Percentiles rank a stretch among this genome's conserved stretches.
phyloP scores from a whole-genome alignment of 1,284 basidiomycete genomes.

The Tylopilus sp. region DNA sequence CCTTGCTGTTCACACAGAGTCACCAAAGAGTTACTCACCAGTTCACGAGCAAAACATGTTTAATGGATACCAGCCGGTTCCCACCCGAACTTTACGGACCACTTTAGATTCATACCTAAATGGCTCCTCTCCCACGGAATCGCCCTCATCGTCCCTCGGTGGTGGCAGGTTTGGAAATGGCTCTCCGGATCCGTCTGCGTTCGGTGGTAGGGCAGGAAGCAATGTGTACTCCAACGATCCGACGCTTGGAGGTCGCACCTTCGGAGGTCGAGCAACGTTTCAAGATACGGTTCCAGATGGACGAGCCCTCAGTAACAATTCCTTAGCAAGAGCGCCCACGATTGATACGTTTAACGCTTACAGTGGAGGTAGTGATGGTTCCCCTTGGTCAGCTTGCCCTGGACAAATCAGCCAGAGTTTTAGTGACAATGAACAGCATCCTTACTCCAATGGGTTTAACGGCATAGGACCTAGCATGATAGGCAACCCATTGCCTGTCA shows the following conservation, averaged over 20 bases:
- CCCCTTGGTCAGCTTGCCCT: constrained; percentile 39
- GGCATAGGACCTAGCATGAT: constrained; percentile 18
- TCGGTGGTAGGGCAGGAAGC: constrained; percentile 45
- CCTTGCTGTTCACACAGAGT: constrained; percentile 45
- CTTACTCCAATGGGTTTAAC: constrained; percentile 28
- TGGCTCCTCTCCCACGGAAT: constrained; percentile 55
- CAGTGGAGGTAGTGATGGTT: constrained; percentile 31
- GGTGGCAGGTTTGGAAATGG: constrained; percentile 55
- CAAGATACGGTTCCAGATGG: constrained; percentile 36
- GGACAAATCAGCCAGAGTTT: constrained; percentile 23
- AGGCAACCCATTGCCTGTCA: constrained; percentile 19
- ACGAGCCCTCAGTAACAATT: constrained; percentile 35
- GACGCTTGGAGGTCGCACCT: constrained; percentile 32
- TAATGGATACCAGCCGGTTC: constrained; percentile 60
- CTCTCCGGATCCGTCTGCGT: constrained; percentile 64
- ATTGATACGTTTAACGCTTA: constrained; percentile 46
- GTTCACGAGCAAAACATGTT: constrained; percentile 40
- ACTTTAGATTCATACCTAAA: constrained; percentile 58
- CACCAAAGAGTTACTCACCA: constrained; percentile 35
- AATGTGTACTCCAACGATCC: constrained; percentile 39
- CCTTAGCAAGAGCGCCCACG: constrained; percentile 35
- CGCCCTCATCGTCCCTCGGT: constrained; percentile 67
- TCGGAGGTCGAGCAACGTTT: constrained; percentile 35
- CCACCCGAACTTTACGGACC: constrained; percentile 53
- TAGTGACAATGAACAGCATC: constrained; percentile 22